A percentile compares a stretch with the other conserved stretches of the same genome.
phyloP scores from a whole-genome alignment of 1,284 basidiomycete genomes.

The Fomes fomentarius region DNA sequence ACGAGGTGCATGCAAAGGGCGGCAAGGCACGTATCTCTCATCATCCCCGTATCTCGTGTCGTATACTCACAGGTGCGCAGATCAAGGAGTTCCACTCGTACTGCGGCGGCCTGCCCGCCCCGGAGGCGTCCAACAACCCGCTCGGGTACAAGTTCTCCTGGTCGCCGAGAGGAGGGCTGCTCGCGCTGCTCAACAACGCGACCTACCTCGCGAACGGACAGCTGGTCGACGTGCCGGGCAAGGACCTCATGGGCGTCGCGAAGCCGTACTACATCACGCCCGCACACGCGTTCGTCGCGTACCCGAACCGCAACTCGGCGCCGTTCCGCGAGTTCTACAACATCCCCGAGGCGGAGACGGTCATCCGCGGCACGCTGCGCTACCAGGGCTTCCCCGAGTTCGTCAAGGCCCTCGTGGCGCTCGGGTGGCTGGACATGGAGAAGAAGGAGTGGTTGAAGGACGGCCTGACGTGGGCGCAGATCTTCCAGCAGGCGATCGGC shows the following conservation, averaged over 20 bases:
- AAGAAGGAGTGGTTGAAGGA: conserved; percentile 81
- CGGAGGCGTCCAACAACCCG: conserved; percentile 90
- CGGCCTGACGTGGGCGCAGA: conserved; percentile 80
- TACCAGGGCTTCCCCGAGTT: conserved; percentile 99
- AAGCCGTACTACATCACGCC: conserved; percentile 96
- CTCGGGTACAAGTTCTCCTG: conserved; percentile 99
- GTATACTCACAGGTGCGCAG: conserved; percentile 38
- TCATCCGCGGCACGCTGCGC: conserved; percentile 92
- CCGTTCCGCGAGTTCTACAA: conserved; percentile 88
- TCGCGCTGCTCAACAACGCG: conserved; percentile 93
- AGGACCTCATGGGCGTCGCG: conserved; percentile 85
- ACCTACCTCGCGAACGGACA: conserved; percentile 78
- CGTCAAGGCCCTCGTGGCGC: conserved; percentile 84
- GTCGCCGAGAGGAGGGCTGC: conserved; percentile 95
- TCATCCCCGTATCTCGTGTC: background rate
- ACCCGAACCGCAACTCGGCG: conserved; percentile 96
- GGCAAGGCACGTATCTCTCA: conserved; percentile 69
- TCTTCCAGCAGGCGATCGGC: conserved; percentile 80
- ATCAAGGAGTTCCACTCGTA: conserved; percentile 95
- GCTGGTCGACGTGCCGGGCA: conserved; percentile 64
- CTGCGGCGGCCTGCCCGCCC: conserved; percentile 96
- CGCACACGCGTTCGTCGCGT: conserved; percentile 95
- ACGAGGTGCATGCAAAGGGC: conserved; percentile 91
- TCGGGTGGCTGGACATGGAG: conserved; percentile 86
- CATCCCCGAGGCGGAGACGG: conserved; percentile 93